Conservation (phyloP, 441 rosid species). For the Pelargonium myrrhifolium region DNA sequence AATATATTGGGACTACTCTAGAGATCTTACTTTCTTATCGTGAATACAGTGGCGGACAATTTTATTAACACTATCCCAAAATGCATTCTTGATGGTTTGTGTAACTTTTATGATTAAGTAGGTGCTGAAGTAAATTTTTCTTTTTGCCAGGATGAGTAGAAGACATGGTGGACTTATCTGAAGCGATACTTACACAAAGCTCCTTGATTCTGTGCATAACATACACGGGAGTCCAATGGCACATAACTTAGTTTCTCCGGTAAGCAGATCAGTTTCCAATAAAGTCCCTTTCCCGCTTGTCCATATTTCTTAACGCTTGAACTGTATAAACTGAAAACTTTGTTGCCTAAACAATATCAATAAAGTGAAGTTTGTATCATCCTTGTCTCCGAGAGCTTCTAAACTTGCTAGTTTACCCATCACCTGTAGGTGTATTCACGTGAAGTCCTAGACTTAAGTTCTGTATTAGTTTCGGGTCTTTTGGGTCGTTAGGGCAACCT, state of each 20-base stretch:
- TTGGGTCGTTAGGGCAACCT: too few species aligned
- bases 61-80: background rate
- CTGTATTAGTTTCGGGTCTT: too few species aligned
- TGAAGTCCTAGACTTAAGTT: too few species aligned
- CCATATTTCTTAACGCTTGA: too few species aligned
- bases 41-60: too few species aligned
- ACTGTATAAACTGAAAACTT: background rate
- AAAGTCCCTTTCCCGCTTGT: background rate
- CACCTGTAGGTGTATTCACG: too few species aligned
- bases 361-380: background rate
- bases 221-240: background rate
- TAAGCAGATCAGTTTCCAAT: background rate
- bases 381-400: too few species aligned
- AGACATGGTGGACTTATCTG: background rate
- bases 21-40: background rate
- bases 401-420: too few species aligned
- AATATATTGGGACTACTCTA: background rate
- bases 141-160: background rate
- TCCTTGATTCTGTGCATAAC: background rate
- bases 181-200: background rate
- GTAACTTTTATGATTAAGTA: background rate
- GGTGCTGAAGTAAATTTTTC: background rate
- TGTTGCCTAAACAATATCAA: background rate
- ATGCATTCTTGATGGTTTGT: background rate
- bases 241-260: background rate